These are phyloP conservation scores for Neonectria punicea DNA, from an alignment of 2,329 filamentous ascomycete genomes.

Conservation along the genomic window DNA sequence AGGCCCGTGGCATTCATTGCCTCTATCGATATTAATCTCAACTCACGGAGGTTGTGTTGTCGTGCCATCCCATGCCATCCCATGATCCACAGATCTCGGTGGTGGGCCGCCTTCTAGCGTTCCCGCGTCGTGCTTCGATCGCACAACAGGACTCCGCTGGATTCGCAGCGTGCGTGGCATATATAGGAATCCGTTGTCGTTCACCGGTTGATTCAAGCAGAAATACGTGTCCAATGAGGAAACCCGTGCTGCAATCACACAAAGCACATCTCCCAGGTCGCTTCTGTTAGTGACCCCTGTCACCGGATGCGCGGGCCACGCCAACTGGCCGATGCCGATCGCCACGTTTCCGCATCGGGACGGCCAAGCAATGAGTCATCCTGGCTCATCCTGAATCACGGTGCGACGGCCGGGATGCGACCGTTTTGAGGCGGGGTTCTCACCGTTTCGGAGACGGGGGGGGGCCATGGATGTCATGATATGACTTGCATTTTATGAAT, in stretches of 20 bases:
- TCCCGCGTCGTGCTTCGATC: background rate
- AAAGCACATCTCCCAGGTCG: background rate
- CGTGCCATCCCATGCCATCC: no score
- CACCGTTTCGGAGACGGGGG: conserved; percentile 13
- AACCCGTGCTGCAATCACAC: no score
- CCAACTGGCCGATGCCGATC: background rate
- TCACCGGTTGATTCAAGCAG: background rate
- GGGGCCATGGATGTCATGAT: background rate
- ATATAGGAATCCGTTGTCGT: no score
- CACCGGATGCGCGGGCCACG: background rate
- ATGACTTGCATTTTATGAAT: background rate
- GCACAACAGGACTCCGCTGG: background rate
- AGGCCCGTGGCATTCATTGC: background rate
- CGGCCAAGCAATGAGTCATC: conserved; percentile 47
- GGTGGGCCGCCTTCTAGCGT: background rate
- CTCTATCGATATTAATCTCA: background rate
- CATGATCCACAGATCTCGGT: background rate
- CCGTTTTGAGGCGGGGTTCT: background rate
- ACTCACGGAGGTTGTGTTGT: background rate
- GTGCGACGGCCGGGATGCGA: background rate
- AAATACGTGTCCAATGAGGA: background rate
- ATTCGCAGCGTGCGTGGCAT: background rate
- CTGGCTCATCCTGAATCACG: conserved; percentile 42
- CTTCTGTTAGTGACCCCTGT: background rate
- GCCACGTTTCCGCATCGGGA: conserved; percentile 29